Evolutionary conservation across 2,329 filamentous ascomycete genomes (phyloP).

Genomic region (Aspergillus alliaceus): DNA sequence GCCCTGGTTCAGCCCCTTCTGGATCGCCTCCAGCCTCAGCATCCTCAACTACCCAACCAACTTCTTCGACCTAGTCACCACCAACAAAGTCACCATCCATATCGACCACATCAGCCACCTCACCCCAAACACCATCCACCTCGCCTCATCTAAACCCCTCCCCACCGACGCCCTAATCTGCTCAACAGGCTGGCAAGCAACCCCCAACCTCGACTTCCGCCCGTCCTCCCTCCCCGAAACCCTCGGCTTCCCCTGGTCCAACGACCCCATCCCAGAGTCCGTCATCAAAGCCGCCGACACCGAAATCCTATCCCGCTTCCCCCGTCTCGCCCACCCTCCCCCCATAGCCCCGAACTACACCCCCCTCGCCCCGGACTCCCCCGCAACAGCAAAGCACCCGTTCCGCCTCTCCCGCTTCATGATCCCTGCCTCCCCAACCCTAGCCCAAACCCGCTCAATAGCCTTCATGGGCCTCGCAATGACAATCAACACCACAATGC

Average conservation of each 20-base stretch:
- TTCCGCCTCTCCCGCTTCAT: conserved; percentile 52
- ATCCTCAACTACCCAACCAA: conserved; percentile 62
- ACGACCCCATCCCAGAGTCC: conserved; percentile 34
- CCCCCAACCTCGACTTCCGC: conserved; percentile 51
- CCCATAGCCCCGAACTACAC: conserved; percentile 19
- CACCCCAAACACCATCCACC: conserved; percentile 45
- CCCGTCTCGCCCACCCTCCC: conserved; percentile 49
- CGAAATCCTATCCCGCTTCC: conserved; percentile 53
- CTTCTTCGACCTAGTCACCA: conserved; percentile 57
- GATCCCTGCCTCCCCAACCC: conserved; percentile 44
- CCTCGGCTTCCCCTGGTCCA: conserved; percentile 48
- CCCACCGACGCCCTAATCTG: conserved; percentile 54
- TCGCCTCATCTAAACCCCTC: conserved; percentile 51
- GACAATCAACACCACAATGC: conserved; percentile 46
- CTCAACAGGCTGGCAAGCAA: conserved; percentile 58
- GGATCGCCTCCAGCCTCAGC: conserved; percentile 57
- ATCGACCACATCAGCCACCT: conserved; percentile 56
- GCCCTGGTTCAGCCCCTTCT: conserved; percentile 50
- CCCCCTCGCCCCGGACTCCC: conserved; percentile 34
- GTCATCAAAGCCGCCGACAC: conserved; percentile 47
- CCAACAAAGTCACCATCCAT: conserved; percentile 56
- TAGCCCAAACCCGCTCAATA: conserved; percentile 44
- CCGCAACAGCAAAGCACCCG: conserved; percentile 42
- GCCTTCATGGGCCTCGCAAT: conserved; percentile 52
- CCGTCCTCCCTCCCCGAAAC: conserved; percentile 43